Base-by-base conservation (phyloP, 441 rosid species). In the Corymbia calophylla region DNA sequence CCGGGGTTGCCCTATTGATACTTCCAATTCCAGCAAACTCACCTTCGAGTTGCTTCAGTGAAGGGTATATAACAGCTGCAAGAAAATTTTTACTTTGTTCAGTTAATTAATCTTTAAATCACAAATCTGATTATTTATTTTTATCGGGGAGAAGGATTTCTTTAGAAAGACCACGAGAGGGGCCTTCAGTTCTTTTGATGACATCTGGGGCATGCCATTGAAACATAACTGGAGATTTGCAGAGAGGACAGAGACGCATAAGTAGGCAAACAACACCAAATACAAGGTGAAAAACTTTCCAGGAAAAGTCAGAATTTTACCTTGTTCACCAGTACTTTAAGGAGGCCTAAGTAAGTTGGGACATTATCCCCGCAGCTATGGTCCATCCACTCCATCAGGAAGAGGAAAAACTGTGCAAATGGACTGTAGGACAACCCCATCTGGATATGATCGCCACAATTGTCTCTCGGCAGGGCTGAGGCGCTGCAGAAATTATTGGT, bases 41-140 rank as follows among this genome's bases (percentile, higher is more conserved):
- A 44, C 89, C 81, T 35, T 90, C 89, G 18, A 93, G 89, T 47
- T 81, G 91, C 70, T 88, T 90, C 64, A 93, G 92, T 68, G 91
- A 91, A 53, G 94, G 94, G 86, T 91, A 88, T 90, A 93, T 92
- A 86, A 93, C 93, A 89, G 90, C 94, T 93, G 91, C 91, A 91
- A 87, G 47, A 35, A n/a, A 81, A 3, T 8, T 17, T 73, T 90
- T 48, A 25, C 39, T 77, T 77, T 12, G n/a, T 77, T 77, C 84
- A 77, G 51, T 77, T 44, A 77, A 77, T 77, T 77, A 21, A 44
- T 77, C 18, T 12, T 44, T 8, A 44, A 81, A 82, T 77, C 85
- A 89, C n/a, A 86, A 54, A 31, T 39, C 62, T 44, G 17, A 85
- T 15, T 23, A 47, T 51, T 39, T 25, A 27, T 17, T 35, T 32